Evolutionary conservation across 2,329 filamentous ascomycete species (phyloP), one percentile per base, ranked within the genome.

Genomic region (Botryosphaeria dothidea): DNA sequence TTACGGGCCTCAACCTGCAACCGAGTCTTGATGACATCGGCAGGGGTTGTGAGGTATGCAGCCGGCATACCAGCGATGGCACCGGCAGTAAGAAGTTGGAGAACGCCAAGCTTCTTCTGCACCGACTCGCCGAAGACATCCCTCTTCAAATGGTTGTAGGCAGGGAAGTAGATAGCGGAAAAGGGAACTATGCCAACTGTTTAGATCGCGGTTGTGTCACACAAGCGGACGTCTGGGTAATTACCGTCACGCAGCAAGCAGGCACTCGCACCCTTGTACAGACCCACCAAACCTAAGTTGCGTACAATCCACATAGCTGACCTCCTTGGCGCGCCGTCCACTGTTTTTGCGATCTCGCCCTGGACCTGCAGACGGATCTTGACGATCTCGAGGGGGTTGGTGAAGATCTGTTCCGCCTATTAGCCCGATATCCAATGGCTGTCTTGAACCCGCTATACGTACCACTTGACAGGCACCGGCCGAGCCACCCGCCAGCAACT

Each of bases 281-380:
- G 84, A 65, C 95, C 95, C 57, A 96, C 84, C 56, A 99, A 87
- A 84, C 95, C 95, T 68, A 99, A 84, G 80, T 99, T 97, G 77
- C 90, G 90, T 67, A 98, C 91, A 71, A 99, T 98, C 95, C 95
- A 99, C 83, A 98, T 91, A 65, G 95, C 95, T 11, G 93, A 97
- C 70, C 95, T 91, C 79, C 91, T 93, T 61, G 92, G 92, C 17
- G 90, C 86, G 66, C 89, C 90, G 69, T 95, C 91, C 27, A 92
- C 88, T 54, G 85, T 91, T 83, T 97, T 98, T 69, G 92, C 90
- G 46, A 97, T 89, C 80, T 99, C 95, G 66, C 95, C 95, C 82
- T 99, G 95, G 25, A 99, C 91, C 79, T 99, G 95, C 62, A 99
- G 88, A 70, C 95, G 91, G 76, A 99, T 99, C 85, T 99, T 99